Conservation (phyloP, 371 early-diverging fungal genomes). For the Mucor indicus region DNA sequence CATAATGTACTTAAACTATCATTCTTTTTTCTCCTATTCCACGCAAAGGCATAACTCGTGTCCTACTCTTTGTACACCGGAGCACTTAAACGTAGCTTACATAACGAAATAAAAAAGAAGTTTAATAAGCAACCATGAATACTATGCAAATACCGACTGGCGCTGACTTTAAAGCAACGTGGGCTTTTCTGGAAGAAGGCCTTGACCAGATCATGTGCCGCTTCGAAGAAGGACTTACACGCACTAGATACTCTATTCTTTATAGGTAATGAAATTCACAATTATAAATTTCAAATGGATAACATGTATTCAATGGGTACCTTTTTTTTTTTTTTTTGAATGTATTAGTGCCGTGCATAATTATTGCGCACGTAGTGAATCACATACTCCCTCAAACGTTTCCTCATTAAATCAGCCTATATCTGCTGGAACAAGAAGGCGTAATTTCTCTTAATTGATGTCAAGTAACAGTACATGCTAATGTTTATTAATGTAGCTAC, state of each 20-base stretch:
- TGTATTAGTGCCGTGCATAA: constrained; percentile 75
- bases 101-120: no score
- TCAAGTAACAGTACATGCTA: not conserved
- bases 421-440: constrained; percentile 26
- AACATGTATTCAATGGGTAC: not conserved
- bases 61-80: no score
- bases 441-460: constrained; percentile 8
- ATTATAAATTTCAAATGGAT: no score
- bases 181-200: constrained; percentile 74
- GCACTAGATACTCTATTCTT: constrained; percentile 76
- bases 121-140: constrained; percentile 22
- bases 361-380: constrained; percentile 65
- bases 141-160: constrained; percentile 37
- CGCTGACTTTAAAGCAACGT: constrained; percentile 65
- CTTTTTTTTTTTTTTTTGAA: not conserved
- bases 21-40: no score
- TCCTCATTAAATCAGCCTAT: no score
- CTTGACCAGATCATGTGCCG: constrained; percentile 79
- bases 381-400: no score
- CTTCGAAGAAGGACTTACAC: constrained; percentile 72
- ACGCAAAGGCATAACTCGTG: no score
- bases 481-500: no score
- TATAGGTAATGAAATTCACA: no score
- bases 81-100: no score
- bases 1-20: no score